phyloP scores from a whole-genome alignment of 2,329 filamentous ascomycete genomes.

The Aspergillus luchuensis region DNA sequence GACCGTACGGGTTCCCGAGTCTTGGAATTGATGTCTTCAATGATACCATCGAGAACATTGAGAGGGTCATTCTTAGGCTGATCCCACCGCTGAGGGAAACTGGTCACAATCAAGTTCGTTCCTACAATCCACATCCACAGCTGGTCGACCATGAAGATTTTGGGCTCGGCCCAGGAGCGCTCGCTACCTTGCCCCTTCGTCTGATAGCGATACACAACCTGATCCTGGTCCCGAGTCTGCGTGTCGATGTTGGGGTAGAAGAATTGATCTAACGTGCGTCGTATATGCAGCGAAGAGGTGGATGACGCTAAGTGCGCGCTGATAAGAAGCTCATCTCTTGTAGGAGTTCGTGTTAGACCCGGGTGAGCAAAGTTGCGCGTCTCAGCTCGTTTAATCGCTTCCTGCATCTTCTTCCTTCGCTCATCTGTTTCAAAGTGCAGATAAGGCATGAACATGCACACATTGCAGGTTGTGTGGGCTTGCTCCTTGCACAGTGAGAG shows the following conservation, averaged over 20 bases:
- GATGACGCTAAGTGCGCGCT: constrained; percentile 41
- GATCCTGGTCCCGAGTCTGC: constrained; percentile 60
- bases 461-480: constrained; percentile 25
- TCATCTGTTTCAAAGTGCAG: constrained; percentile 65
- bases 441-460: constrained; percentile 61
- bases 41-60: constrained; percentile 62
- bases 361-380: constrained; percentile 22
- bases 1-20: constrained; percentile 61
- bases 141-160: constrained; percentile 70
- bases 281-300: constrained; percentile 52
- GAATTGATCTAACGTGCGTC: constrained; percentile 66
- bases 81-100: constrained; percentile 44
- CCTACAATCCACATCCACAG: constrained; percentile 66
- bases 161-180: constrained; percentile 48
- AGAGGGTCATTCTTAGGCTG: constrained; percentile 64
- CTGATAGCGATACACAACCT: constrained; percentile 66
- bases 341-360: constrained; percentile 33
- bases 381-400: constrained; percentile 50
- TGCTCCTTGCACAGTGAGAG: constrained; percentile 42
- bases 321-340: constrained; percentile 39
- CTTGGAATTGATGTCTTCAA: constrained; percentile 67
- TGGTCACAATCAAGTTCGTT: constrained; percentile 59
- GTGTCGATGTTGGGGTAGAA: constrained; percentile 65
- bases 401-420: constrained; percentile 58
- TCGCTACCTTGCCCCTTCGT: constrained; percentile 37